phyloP scores from a whole-genome alignment of 2,329 filamentous ascomycete species.

The Colletotrichum nymphaeae region DNA sequence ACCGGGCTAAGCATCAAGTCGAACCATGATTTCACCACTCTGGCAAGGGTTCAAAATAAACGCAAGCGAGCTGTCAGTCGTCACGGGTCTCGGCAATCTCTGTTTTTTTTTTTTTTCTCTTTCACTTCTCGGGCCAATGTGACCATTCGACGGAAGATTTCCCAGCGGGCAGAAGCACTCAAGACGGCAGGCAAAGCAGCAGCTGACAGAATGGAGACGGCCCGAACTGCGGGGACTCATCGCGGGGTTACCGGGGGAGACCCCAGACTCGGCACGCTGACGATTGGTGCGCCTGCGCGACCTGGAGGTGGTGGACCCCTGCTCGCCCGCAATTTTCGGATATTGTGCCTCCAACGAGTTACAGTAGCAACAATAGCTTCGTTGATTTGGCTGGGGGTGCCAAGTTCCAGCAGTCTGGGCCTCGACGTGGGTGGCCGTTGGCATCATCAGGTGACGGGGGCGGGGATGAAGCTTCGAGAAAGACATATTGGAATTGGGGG shows the following conservation, averaged over 20 bases:
- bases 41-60: constrained; percentile 17
- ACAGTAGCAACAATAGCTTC: neutral
- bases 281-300: constrained; percentile 32
- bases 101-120: neutral
- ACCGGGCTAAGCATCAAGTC: neutral
- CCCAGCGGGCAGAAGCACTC: neutral
- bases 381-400: neutral
- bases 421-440: neutral
- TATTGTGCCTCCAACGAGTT: constrained; percentile 15
- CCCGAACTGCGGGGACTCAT: constrained; percentile 17
- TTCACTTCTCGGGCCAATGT: constrained; percentile 1
- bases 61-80: constrained; percentile 20
- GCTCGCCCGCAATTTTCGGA: constrained; percentile 29
- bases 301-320: constrained; percentile 9
- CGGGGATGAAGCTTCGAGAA: constrained; percentile 2
- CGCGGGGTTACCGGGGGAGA: constrained; percentile 28
- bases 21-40: neutral
- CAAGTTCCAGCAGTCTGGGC: neutral
- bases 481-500: neutral
- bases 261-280: constrained; percentile 13
- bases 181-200: neutral
- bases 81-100: constrained; percentile 25
- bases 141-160: constrained; percentile 25
- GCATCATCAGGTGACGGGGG: neutral
- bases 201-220: constrained; percentile 1